Percentiles rank a stretch among this genome's conserved stretches.
These are phyloP conservation scores for Mortierella alpina DNA, from an alignment of 192 early-diverging fungal species.

Conservation along the genomic window DNA sequence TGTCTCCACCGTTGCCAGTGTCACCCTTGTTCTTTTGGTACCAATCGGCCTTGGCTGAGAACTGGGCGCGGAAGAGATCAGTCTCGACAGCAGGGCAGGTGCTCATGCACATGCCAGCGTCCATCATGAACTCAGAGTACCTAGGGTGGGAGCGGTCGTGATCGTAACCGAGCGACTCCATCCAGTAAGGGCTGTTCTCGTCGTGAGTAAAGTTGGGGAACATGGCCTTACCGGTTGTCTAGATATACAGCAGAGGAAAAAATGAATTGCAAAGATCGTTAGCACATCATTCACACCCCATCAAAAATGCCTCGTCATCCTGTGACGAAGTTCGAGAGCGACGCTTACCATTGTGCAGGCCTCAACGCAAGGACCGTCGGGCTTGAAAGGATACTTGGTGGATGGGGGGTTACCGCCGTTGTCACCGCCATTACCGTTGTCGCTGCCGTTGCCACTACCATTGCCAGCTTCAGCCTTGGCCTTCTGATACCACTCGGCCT, in stretches of 20 bases:
- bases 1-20: not conserved
- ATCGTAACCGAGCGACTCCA: conserved; percentile 16
- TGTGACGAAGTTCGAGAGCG: not conserved
- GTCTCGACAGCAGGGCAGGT: conserved; percentile 25
- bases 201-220: conserved; percentile 14
- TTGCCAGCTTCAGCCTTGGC: conserved; percentile 1
- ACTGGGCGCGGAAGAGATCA: conserved; percentile 18
- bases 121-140: not conserved
- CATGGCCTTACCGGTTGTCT: not conserved
- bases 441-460: too few species aligned
- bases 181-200: conserved; percentile 16
- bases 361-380: conserved; percentile 22
- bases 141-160: conserved; percentile 24
- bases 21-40: conserved; percentile 8
- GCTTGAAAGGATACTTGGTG: conserved; percentile 23
- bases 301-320: too few species aligned
- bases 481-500: conserved; percentile 4
- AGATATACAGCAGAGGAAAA: conserved; percentile 1
- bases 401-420: conserved; percentile 23
- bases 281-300: not conserved
- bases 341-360: conserved; percentile 21
- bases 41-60: conserved; percentile 8
- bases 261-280: not conserved
- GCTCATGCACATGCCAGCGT: conserved; percentile 32
- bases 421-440: conserved; percentile 6